Conservation (phyloP, 2,329 filamentous ascomycete genomes). For the Calonectria hawksworthii region DNA sequence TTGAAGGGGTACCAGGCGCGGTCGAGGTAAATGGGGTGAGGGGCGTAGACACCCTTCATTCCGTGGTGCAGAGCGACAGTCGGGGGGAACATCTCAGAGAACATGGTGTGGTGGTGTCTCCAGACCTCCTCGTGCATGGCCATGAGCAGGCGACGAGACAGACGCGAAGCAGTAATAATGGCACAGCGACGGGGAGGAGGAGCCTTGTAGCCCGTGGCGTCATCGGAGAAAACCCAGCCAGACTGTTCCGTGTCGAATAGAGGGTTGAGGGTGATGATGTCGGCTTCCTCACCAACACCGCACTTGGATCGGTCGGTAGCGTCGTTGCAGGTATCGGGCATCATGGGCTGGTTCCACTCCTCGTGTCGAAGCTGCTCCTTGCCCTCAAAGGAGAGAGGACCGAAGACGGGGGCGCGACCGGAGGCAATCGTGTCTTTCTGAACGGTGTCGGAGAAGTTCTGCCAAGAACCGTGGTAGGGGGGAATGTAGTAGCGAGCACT, state of each 20-base stretch:
- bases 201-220: slow-evolving; percentile 77
- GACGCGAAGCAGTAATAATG: slow-evolving; percentile 79
- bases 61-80: slow-evolving; percentile 81
- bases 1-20: slow-evolving; percentile 77
- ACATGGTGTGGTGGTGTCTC: slow-evolving; percentile 78
- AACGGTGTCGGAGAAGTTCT: slow-evolving; percentile 78
- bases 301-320: slow-evolving; percentile 67
- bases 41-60: slow-evolving; percentile 83
- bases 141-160: slow-evolving; percentile 75
- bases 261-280: slow-evolving; percentile 83
- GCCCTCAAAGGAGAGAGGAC: slow-evolving; percentile 70
- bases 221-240: slow-evolving; percentile 79
- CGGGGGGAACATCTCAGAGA: slow-evolving; percentile 84
- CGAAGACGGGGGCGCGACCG: slow-evolving; percentile 74
- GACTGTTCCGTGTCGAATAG: slow-evolving; percentile 80
- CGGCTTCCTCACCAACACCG: slow-evolving; percentile 79
- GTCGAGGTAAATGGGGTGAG: slow-evolving; percentile 86
- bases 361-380: slow-evolving; percentile 64
- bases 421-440: slow-evolving; percentile 70
- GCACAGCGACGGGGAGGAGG: slow-evolving; percentile 77
- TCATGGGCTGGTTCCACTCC: slow-evolving; percentile 64
- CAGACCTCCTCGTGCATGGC: slow-evolving; percentile 84
- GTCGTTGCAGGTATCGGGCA: slow-evolving; percentile 68
- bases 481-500: slow-evolving; percentile 84
- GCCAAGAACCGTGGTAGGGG: slow-evolving; percentile 76